Base-by-base conservation (phyloP, 2,329 filamentous ascomycete species). In the Colletotrichum shisoi region DNA sequence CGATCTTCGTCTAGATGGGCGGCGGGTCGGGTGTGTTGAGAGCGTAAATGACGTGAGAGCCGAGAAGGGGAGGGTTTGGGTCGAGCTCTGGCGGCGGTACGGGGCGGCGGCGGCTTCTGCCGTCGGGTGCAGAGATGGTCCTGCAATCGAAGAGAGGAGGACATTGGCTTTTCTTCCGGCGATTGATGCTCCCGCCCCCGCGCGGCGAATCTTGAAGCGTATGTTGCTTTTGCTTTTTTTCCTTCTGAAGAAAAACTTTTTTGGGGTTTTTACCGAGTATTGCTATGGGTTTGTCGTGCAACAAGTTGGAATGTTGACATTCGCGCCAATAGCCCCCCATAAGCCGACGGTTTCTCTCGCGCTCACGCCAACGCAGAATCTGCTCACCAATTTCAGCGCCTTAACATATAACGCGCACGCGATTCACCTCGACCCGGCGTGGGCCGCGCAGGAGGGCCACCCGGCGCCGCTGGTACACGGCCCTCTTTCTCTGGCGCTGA, bases 401-500 rank as follows among this genome's bases (percentile, higher is more conserved):
- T 85, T 99, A 40, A 94, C 91, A 2, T 94, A 93, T 82, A 99
- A 99, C 77, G 92, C 93, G 1, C 95, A 99, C 78, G 83, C 85
- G 17, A 97, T 99, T 72, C 95, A 99, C 79, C 83, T 96, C 24
- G 91, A 97, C 76, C 85, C 84, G 1, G 74, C 83, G 49, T 96
- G 92, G 78, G 89, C 88, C 58, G 85, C 13, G 81, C 89, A 57
- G 13, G 95, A 98, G 77, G 91, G 91, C 12, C 89, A 96, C 75
- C 84, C 84, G 5, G 86, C 89, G 68, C 81, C 93, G 31, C 84
- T 98, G 17, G 91, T 98, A 62, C 95, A 98, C 73, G 95, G 95
- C 0, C 94, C 95, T 0, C 81, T 99, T 61, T 88, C 87, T 1
- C 83, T 96, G 46, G 89, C 90, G 0, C 81, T 98, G 6, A 88